Base-by-base conservation (phyloP, 306 rosid genomes). In the Vigna angularis region DNA sequence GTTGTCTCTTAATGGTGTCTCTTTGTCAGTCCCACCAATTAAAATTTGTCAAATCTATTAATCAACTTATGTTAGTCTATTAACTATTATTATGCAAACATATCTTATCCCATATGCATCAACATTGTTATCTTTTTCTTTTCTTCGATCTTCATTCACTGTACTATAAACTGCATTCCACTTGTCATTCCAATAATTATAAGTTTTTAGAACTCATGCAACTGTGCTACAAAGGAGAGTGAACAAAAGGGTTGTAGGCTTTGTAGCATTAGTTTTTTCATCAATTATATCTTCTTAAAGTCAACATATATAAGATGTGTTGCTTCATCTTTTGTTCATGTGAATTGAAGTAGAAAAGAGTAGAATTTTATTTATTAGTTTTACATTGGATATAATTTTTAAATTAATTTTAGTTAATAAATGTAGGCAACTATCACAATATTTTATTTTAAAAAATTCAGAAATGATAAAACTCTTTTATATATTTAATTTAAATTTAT, bases 91-190 rank as follows among this genome's bases (percentile, higher is more conserved):
- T 3, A 8, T 61, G 12, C 14, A 26, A 58, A 58, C 38, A 42
- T 40, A 28, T 61, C 66, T 30, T 30, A 61, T 61, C 44, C n/a
- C 67, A 61, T 20, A 20, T 61, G 67, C 67, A 61, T 11, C 13
- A 12, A 61, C 13, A 61, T 30, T 11, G 22, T 61, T 61, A 30
- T 61, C 28, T 26, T 26, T 26, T 26, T 20, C 22, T 2, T 26
- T 26, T 26, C 28, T 30, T 28, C 0, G 4, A 45, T 62, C 67
- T 12, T 62, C 0, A 32, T 62, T 62, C 67, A 62, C 13, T 62
- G 67, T 40, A 61, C 64, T 59, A 9, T 20, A 30, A 30, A 30
- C 3, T 22, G 3, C 32, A 56, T 7, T 18, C 58, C 22, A 49
- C 53, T 4, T 49, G 14, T 6, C 14, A n/a, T 5, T 47, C 6